Evolutionary conservation across 2,329 filamentous ascomycete species (phyloP), one percentile per base, ranked within the genome.

Genomic region (Rugonectria rugulosa): DNA sequence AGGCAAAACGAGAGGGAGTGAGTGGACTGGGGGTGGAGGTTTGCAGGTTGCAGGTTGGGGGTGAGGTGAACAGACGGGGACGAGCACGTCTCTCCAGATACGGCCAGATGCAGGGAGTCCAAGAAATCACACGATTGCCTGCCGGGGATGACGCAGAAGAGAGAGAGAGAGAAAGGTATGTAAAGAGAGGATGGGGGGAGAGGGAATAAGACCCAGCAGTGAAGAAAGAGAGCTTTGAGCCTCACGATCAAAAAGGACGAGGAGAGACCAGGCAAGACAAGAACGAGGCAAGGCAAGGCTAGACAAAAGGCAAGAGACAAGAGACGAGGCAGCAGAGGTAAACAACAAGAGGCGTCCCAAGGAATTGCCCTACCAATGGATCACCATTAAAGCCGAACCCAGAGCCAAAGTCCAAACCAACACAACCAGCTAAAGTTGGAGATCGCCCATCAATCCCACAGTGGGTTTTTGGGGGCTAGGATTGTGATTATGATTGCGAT

Each of bases 101-200:
- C 45, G 51, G 46, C 53, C 38, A 27, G 53, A 52, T 49, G 45
- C 26, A 40, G 45, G 46, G 24, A 42, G 56, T 48, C 29, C n/a
- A n/a, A 26, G 50, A 40, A 40, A 47, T 55, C 57, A 48, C 47
- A 31, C 54, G 49, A 64, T 66, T 66, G 64, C 58, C 62, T 57
- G 49, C 57, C 57, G 54, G 36, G 40, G 40, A 19, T 29, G 15
- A 37, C 11, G 34, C n/a, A 3, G 4, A n/a, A 19, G 34, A 5
- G 17, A 37, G 29, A 14, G 12, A 14, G 12, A 14, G 7, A 19
- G 34, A 21, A 17, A 15, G 34, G 21, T 7, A 37, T 11, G 34
- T 15, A 20, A 37, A 20, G 34, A 32, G 29, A 23, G 11, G 12
- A 14, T 14, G 11, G n/a, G 20, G 52, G 36, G 42, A 19, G 55